These are phyloP conservation scores for Malus hybrid DNA, from an alignment of 331 rosid species.

Conservation along the genomic window DNA sequence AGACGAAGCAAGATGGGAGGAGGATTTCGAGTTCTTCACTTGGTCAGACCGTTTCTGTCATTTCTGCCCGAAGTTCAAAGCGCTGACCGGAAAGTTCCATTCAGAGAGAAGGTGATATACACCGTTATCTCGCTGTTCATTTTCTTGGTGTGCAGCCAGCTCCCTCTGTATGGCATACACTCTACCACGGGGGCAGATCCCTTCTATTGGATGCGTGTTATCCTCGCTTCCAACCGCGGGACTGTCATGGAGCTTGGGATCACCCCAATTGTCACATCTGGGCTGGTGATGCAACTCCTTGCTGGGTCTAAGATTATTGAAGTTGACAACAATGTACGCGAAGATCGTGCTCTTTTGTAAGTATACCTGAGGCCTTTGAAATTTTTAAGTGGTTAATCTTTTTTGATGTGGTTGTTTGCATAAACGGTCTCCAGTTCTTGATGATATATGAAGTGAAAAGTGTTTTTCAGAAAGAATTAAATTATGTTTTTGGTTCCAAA, in stretches of 20 bases:
- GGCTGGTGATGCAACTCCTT: constrained; percentile 83
- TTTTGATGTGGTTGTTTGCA: not conserved
- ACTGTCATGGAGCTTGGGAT: constrained; percentile 98
- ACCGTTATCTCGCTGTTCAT: constrained; percentile 83
- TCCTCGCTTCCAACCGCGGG: constrained; percentile 91
- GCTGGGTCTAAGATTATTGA: constrained; percentile 90
- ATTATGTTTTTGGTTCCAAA: not conserved
- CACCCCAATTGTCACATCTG: constrained; percentile 93
- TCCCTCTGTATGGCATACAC: constrained; percentile 94
- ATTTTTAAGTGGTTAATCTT: not conserved
- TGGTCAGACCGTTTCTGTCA: constrained; percentile 88
- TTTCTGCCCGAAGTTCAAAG: constrained; percentile 93
- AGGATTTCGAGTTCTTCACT: constrained; percentile 88
- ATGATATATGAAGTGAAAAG: not conserved
- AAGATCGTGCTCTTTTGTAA: constrained; percentile 91
- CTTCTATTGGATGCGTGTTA: constrained; percentile 96
- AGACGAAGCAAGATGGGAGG: constrained; percentile 66
- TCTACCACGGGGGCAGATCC: constrained; percentile 98
- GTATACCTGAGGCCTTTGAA: constrained; percentile 8
- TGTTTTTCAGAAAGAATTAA: not conserved
- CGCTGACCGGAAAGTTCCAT: constrained; percentile 82
- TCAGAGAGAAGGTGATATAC: constrained; percentile 90
- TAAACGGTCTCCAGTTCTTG: not conserved
- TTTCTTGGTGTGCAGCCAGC: constrained; percentile 93
- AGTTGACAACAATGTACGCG: constrained; percentile 92